Evolutionary conservation across 2,329 filamentous ascomycete species (phyloP).

Genomic region (Dactylonectria estremocensis): DNA sequence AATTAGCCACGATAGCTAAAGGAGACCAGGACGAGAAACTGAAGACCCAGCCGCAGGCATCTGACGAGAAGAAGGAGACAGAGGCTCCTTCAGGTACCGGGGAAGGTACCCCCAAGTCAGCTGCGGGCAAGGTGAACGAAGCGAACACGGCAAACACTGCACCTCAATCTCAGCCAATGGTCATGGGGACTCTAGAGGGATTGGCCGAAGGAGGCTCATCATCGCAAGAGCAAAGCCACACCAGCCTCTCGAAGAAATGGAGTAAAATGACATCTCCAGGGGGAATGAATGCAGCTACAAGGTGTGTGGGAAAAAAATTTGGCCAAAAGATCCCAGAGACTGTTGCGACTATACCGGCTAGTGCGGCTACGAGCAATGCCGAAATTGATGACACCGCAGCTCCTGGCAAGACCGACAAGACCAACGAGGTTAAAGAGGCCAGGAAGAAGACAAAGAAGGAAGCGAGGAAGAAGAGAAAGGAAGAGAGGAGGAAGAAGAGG

Average conservation of each 20-base stretch:
- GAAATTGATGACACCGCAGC: not conserved
- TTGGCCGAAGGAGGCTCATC: slow-evolving; percentile 5
- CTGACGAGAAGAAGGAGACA: too few relatives aligned
- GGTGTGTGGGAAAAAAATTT: not conserved
- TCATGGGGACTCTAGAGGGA: not conserved
- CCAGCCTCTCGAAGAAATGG: slow-evolving; percentile 3
- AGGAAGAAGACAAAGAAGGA: not conserved
- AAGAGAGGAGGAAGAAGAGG: not conserved
- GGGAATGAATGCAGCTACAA: not conserved
- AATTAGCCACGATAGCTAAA: too few relatives aligned
- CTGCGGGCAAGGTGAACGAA: not conserved
- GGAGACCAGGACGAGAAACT: too few relatives aligned
- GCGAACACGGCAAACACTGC: not conserved
- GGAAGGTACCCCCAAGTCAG: too few relatives aligned
- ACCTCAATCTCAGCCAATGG: not conserved
- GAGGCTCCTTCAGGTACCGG: too few relatives aligned
- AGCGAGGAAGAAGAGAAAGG: not conserved
- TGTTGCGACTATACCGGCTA: not conserved
- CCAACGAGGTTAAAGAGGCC: not conserved
- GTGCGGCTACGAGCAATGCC: not conserved
- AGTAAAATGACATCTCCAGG: not conserved
- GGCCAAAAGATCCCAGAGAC: slow-evolving; percentile 1
- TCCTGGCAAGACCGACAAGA: too few relatives aligned
- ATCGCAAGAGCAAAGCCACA: slow-evolving; percentile 2
- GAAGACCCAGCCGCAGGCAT: too few relatives aligned